Evolutionary conservation across 2,329 filamentous ascomycete species (phyloP).

Genomic region (Ilyonectria destructans): DNA sequence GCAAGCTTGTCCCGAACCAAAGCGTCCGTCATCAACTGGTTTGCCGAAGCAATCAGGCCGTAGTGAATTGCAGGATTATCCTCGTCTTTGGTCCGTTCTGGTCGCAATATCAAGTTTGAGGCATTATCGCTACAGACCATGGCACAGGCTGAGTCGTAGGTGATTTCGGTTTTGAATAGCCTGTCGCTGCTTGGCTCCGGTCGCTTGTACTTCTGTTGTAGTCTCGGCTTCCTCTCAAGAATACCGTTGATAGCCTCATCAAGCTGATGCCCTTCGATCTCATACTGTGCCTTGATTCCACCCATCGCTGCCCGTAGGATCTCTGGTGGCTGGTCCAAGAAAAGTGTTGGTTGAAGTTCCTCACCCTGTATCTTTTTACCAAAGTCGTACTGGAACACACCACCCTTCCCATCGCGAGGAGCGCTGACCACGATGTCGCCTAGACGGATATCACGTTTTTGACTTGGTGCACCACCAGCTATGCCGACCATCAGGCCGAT

Average conservation of each 20-base stretch:
- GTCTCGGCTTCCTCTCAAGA: slow-evolving; percentile 7
- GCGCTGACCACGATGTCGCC: background rate
- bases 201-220: background rate
- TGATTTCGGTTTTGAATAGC: background rate
- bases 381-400: background rate
- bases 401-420: background rate
- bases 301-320: slow-evolving; percentile 11
- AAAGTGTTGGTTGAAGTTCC: background rate
- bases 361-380: background rate
- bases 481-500: background rate
- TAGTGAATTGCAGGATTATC: background rate
- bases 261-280: slow-evolving; percentile 30
- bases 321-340: background rate
- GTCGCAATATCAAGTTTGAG: too few relatives aligned
- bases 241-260: background rate
- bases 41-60: background rate
- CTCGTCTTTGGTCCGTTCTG: background rate
- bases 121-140: background rate
- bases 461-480: background rate
- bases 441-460: background rate
- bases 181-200: background rate
- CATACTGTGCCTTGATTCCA: slow-evolving; percentile 17
- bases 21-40: background rate
- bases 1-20: background rate
- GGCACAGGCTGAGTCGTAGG: background rate